Conservation (phyloP, 768 basidiomycete genomes). For the Macrocybe gigantea region DNA sequence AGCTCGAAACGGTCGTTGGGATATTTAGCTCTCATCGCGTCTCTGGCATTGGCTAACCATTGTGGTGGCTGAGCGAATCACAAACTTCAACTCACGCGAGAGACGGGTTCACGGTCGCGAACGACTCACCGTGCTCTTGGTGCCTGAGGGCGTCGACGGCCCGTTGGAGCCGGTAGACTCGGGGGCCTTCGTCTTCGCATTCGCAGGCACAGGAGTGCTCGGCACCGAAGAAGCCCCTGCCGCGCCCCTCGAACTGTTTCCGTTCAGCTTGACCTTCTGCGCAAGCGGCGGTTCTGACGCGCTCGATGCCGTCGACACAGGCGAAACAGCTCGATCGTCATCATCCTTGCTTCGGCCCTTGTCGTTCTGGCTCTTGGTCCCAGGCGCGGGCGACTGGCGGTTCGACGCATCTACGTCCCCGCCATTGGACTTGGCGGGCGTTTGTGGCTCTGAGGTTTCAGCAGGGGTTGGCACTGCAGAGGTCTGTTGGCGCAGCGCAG, state of each 20-base stretch:
- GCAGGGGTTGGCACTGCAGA: conserved; percentile 33
- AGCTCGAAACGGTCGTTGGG: conserved; percentile 82
- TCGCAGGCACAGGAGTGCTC: conserved; percentile 16
- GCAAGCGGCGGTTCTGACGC: conserved; percentile 72
- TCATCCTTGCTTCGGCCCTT: conserved; percentile 11
- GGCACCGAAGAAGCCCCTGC: conserved; percentile 5
- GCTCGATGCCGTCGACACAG: conserved; percentile 69
- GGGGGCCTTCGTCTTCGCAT: neutral
- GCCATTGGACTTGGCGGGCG: conserved; percentile 37
- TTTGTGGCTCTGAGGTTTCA: conserved; percentile 44
- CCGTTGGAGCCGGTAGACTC: too few relatives aligned
- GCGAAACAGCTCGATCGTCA: conserved; percentile 60
- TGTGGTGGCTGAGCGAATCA: conserved; percentile 42
- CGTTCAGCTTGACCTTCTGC: conserved; percentile 58
- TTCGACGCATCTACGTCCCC: conserved; percentile 23
- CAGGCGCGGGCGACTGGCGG: conserved; percentile 26
- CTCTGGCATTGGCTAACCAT: conserved; percentile 70
- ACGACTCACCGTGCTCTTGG: too few relatives aligned
- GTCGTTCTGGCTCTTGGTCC: conserved; percentile 1
- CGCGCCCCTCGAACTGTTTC: conserved; percentile 19
- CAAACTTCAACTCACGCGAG: neutral
- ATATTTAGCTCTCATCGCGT: conserved; percentile 63
- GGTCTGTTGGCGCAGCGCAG: conserved; percentile 41
- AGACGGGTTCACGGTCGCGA: neutral
- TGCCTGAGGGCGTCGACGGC: too few relatives aligned